Conservation (phyloP, 2,329 filamentous ascomycete genomes). For the Arthroderma sp. region DNA sequence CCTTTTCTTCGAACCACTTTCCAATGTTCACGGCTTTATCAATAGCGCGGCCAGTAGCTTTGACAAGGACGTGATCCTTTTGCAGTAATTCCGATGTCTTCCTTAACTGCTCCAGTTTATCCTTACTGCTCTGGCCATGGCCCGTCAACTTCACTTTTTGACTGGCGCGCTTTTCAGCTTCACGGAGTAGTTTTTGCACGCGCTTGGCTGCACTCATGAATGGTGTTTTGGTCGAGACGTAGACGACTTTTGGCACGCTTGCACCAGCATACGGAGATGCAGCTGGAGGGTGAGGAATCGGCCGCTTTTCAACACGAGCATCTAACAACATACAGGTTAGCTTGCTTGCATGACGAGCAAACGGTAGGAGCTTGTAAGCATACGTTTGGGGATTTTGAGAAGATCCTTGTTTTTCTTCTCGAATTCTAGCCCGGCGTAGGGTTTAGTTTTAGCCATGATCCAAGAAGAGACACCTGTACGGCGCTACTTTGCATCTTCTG, state of each 20-base stretch:
- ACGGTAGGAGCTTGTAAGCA: constrained; percentile 1
- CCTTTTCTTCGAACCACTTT: constrained; percentile 43
- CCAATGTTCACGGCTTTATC: constrained; percentile 42
- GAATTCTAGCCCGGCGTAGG: constrained; percentile 19
- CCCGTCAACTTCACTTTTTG: constrained; percentile 26
- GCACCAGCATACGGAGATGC: constrained; percentile 40
- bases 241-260: constrained; percentile 40
- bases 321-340: constrained; percentile 19
- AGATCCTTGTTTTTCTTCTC: constrained; percentile 27
- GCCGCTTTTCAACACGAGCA: constrained; percentile 40
- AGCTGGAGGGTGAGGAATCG: constrained; percentile 43
- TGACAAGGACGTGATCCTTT: constrained; percentile 42
- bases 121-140: constrained; percentile 19
- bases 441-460: constrained; percentile 8
- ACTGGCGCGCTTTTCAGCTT: constrained; percentile 40
- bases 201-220: constrained; percentile 49
- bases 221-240: constrained; percentile 41
- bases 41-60: constrained; percentile 48
- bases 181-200: constrained; percentile 40
- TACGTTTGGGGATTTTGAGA: constrained; percentile 25
- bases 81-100: constrained; percentile 22
- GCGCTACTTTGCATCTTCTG: no score
- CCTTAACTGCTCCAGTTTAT: constrained; percentile 20
- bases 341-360: not conserved
- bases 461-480: not conserved